Percentiles rank a stretch among this genome's conserved stretches.
Conservation (phyloP, 2,329 filamentous ascomycete species). For the Macrophomina pseudophaseolina region DNA sequence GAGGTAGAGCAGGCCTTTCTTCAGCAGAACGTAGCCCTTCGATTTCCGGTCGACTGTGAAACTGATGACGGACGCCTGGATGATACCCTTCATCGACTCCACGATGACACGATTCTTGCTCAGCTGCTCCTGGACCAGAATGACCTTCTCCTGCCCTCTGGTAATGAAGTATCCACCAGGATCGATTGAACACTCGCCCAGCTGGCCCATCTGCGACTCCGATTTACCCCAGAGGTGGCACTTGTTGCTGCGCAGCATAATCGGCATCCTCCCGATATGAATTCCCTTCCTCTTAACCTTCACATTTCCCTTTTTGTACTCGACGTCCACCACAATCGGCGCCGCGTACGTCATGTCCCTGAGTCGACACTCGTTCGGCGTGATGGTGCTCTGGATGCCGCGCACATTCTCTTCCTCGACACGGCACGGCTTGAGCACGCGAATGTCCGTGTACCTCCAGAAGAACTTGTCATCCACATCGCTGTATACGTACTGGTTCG, state of each 20-base stretch:
- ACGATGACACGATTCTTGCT: constrained; percentile 99
- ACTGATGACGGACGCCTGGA: constrained; percentile 93
- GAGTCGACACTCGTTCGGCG: constrained; percentile 93
- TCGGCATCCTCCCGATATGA: constrained; percentile 86
- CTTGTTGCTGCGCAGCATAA: constrained; percentile 96
- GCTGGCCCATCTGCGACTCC: constrained; percentile 84
- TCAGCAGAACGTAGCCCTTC: constrained; percentile 93
- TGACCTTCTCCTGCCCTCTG: constrained; percentile 97
- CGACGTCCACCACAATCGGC: constrained; percentile 89
- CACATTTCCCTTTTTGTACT: constrained; percentile 82
- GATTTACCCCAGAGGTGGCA: constrained; percentile 84
- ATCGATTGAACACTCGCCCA: constrained; percentile 95
- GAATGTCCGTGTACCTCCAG: constrained; percentile 89
- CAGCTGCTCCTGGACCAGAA: constrained; percentile 95
- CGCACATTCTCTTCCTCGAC: constrained; percentile 71
- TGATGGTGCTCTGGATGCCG: constrained; percentile 62
- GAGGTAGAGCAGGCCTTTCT: constrained; percentile 88
- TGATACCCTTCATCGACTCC: constrained; percentile 91
- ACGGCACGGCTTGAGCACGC: constrained; percentile 80
- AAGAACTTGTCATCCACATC: constrained; percentile 93
- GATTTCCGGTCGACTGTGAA: constrained; percentile 98
- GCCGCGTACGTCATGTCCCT: constrained; percentile 98
- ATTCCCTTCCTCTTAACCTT: constrained; percentile 75
- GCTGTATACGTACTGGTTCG: constrained; percentile 85
- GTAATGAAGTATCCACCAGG: constrained; percentile 98